Evolutionary conservation across 2,329 filamentous ascomycete genomes (phyloP).

Genomic region (Monilinia vaccinii-corymbosi): DNA sequence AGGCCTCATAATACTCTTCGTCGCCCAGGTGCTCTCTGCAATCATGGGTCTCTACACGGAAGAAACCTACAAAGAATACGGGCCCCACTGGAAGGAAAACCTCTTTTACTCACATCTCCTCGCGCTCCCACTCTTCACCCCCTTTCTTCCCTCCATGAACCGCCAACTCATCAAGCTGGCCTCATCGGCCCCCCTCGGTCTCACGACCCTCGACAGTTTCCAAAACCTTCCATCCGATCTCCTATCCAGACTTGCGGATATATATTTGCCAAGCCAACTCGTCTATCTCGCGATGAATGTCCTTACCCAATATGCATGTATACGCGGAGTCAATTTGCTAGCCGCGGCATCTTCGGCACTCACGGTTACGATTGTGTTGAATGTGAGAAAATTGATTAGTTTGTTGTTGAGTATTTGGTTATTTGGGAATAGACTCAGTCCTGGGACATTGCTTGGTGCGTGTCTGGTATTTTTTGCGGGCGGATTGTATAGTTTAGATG

Average conservation of each 20-base stretch:
- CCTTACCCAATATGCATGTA: constrained; percentile 87
- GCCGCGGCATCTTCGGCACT: constrained; percentile 82
- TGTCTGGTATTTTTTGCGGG: constrained; percentile 82
- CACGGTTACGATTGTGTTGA: constrained; percentile 93
- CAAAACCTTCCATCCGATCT: constrained; percentile 32
- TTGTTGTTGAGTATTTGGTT: constrained; percentile 86
- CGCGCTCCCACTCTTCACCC: constrained; percentile 67
- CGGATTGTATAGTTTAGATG: constrained; percentile 79
- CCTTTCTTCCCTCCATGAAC: constrained; percentile 56
- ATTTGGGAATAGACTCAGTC: constrained; percentile 76
- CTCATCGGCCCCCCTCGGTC: constrained; percentile 50
- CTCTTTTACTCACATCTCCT: constrained; percentile 84
- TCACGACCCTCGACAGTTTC: constrained; percentile 27
- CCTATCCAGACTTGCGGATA: constrained; percentile 30
- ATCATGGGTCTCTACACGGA: constrained; percentile 95
- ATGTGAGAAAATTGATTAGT: constrained; percentile 88
- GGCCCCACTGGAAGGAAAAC: constrained; percentile 89
- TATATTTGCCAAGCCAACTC: constrained; percentile 57
- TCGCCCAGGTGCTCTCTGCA: constrained; percentile 83
- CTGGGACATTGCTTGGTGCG: constrained; percentile 72
- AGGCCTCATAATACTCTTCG: constrained; percentile 73
- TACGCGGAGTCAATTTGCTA: constrained; percentile 90
- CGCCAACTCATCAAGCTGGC: constrained; percentile 56
- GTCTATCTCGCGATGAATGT: constrained; percentile 68
- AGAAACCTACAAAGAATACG: constrained; percentile 75